These are phyloP conservation scores for Sporopachydermia lactativora DNA, from an alignment of 805 yeast genomes.

Conservation along the genomic window DNA sequence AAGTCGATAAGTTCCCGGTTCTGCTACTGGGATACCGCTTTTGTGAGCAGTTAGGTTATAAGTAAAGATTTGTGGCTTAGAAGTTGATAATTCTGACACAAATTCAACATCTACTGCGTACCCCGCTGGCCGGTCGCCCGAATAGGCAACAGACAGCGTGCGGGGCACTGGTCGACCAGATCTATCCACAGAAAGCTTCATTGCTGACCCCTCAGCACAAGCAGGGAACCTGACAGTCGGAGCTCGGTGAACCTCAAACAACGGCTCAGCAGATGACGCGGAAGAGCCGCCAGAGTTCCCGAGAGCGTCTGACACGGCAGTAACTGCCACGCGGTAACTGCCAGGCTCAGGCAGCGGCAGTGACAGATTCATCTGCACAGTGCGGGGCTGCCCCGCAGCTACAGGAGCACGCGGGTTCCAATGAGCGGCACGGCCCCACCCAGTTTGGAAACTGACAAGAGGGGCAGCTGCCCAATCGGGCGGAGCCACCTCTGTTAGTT, in stretches of 20 bases:
- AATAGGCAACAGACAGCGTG: conserved; percentile 9
- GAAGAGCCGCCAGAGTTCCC: conserved; percentile 29
- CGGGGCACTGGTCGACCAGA: conserved; percentile 11
- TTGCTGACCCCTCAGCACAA: conserved; percentile 18
- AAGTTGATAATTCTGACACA: conserved; percentile 14
- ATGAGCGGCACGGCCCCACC: background rate
- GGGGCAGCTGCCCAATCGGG: conserved; percentile 21
- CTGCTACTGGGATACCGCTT: conserved; percentile 23
- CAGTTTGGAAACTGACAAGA: conserved; percentile 4
- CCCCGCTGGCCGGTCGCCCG: conserved; percentile 31
- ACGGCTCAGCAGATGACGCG: conserved; percentile 20
- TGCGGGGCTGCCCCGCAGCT: conserved; percentile 21
- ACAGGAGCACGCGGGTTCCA: conserved; percentile 11
- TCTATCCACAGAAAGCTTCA: conserved; percentile 16
- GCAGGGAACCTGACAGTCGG: conserved; percentile 32
- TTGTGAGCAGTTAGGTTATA: conserved; percentile 8
- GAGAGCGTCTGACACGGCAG: conserved; percentile 48
- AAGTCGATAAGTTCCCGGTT: conserved; percentile 57
- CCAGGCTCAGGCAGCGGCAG: conserved; percentile 32
- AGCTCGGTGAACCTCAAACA: conserved; percentile 38
- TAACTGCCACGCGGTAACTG: conserved; percentile 38
- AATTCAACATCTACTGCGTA: conserved; percentile 24
- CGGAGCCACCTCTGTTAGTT: background rate
- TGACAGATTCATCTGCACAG: conserved; percentile 30
- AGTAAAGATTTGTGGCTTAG: conserved; percentile 17